These are phyloP conservation scores for Cyberlindnera meyerae DNA, from an alignment of 805 yeast species.

Conservation along the genomic window DNA sequence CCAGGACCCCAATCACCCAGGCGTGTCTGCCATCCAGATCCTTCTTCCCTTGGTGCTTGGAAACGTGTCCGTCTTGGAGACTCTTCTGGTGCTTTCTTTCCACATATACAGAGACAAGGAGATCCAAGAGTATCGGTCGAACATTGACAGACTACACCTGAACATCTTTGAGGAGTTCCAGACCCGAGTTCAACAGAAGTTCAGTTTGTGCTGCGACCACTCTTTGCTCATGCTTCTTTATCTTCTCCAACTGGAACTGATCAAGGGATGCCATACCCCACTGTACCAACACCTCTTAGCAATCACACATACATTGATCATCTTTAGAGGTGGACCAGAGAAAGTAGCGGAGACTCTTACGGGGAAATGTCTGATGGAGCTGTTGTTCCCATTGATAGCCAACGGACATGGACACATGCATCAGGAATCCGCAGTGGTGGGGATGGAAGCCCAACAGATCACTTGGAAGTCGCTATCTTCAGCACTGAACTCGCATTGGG, in stretches of 20 bases:
- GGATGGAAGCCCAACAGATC: neutral
- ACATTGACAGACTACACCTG: slow-evolving; percentile 5
- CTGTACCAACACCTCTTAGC: slow-evolving; percentile 4
- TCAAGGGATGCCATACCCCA: slow-evolving; percentile 5
- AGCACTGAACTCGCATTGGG: neutral
- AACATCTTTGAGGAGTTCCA: slow-evolving; percentile 4
- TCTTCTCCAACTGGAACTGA: slow-evolving; percentile 6
- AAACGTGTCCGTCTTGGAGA: slow-evolving; percentile 6
- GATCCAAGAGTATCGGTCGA: neutral
- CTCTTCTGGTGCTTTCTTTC: slow-evolving; percentile 4
- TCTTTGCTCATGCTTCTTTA: slow-evolving; percentile 5
- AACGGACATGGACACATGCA: slow-evolving; percentile 3
- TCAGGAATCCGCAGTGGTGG: neutral
- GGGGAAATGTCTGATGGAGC: slow-evolving; percentile 7
- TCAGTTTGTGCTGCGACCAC: slow-evolving; percentile 10
- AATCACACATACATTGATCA: neutral
- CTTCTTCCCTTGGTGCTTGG: slow-evolving; percentile 9
- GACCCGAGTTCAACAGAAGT: slow-evolving; percentile 1
- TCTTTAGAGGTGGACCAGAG: slow-evolving; percentile 9
- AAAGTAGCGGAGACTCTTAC: slow-evolving; percentile 8
- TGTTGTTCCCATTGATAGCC: slow-evolving; percentile 2
- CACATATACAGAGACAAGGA: slow-evolving; percentile 1
- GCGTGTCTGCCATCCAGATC: slow-evolving; percentile 8
- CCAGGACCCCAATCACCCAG: neutral
- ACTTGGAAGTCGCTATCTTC: slow-evolving; percentile 3